Percentiles rank a stretch among this genome's conserved stretches.
phyloP scores from a whole-genome alignment of 2,329 filamentous ascomycete species.

The Beauveria scarabaeidicola region DNA sequence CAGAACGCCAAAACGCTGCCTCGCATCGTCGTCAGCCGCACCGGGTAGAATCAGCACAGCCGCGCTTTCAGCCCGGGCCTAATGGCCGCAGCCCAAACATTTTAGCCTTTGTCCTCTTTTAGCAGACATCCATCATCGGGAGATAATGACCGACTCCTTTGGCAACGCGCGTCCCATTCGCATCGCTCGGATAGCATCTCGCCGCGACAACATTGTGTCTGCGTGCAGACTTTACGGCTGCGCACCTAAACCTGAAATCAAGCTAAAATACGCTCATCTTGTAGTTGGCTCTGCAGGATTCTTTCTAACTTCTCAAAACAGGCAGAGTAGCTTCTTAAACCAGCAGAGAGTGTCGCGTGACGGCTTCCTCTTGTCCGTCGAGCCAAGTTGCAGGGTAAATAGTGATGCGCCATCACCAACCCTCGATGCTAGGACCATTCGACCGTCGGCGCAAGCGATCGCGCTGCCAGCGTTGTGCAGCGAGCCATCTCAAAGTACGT shows the following conservation, averaged over 20 bases:
- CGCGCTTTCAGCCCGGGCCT: neutral
- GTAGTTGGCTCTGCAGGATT: too few species aligned
- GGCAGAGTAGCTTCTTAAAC: neutral
- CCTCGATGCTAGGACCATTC: conserved; percentile 22
- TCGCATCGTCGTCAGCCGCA: neutral
- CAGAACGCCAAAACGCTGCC: neutral
- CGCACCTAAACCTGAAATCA: too few species aligned
- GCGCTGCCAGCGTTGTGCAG: conserved; percentile 22
- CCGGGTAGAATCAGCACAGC: conserved; percentile 2
- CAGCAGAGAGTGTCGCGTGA: neutral
- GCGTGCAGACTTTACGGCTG: too few species aligned
- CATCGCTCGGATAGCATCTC: neutral
- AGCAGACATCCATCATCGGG: too few species aligned
- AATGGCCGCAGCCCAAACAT: conserved; percentile 13
- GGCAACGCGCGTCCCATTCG: neutral
- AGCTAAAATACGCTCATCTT: too few species aligned
- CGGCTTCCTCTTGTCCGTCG: neutral
- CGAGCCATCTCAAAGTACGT: conserved; percentile 26
- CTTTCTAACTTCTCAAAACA: too few species aligned
- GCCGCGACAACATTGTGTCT: too few species aligned
- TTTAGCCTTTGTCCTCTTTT: neutral
- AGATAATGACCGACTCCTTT: neutral
- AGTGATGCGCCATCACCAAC: neutral
- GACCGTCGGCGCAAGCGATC: conserved; percentile 24
- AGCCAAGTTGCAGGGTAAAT: neutral